Percentiles rank a stretch among this genome's conserved stretches.
Conservation (phyloP, 257 asterid species). For the Eucommia ulmoides region DNA sequence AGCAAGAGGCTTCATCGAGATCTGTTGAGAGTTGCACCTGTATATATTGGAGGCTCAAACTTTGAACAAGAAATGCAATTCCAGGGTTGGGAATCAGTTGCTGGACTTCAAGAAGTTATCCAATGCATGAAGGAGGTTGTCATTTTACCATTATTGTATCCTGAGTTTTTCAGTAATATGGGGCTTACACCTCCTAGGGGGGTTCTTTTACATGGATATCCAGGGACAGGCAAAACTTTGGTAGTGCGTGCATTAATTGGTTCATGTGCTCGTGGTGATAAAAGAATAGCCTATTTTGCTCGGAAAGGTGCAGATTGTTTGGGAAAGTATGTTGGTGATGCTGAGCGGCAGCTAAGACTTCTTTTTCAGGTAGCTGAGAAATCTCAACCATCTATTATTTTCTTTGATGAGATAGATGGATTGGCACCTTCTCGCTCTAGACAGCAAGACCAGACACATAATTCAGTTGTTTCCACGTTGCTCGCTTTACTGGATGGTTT, state of each 20-base stretch:
- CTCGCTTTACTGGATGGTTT: conserved; percentile 98
- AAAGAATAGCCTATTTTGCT: conserved; percentile 91
- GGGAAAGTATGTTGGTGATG: conserved; percentile 98
- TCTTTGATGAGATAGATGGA: conserved; percentile 98
- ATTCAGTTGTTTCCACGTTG: conserved; percentile 96
- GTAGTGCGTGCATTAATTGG: conserved; percentile 97
- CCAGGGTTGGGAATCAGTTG: conserved; percentile 98
- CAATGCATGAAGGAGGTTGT: conserved; percentile 99
- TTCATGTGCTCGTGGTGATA: conserved; percentile 93
- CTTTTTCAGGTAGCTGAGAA: conserved; percentile 95
- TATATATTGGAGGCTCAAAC: conserved; percentile 76
- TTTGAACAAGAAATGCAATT: conserved; percentile 33
- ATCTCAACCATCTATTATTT: conserved; percentile 95
- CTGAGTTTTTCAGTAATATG: conserved; percentile 70
- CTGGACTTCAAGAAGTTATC: conserved; percentile 92
- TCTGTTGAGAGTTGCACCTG: conserved; percentile 81
- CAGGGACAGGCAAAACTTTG: conserved; percentile 98
- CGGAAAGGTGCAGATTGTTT: conserved; percentile 99
- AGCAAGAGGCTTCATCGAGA: conserved; percentile 98
- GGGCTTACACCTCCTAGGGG: conserved; percentile 98
- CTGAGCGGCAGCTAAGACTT: conserved; percentile 96
- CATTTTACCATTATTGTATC: conserved; percentile 85
- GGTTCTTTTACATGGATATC: conserved; percentile 93
- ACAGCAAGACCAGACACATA: conserved; percentile 96
- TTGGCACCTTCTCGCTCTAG: conserved; percentile 92